Conservation (phyloP, 768 basidiomycete genomes). For the Serpula lacrymans region DNA sequence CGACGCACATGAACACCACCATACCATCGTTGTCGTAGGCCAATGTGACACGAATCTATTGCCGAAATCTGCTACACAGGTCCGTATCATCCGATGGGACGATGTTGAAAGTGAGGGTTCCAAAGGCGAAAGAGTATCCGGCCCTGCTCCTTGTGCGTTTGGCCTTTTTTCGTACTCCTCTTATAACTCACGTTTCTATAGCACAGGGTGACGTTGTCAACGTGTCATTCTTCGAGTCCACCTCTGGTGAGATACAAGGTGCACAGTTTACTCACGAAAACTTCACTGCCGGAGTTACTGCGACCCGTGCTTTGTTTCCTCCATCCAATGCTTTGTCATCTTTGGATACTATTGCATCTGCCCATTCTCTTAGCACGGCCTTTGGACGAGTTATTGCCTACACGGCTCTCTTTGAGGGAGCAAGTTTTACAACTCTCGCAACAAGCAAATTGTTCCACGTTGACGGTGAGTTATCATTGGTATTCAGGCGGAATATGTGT, state of each 20-base stretch:
- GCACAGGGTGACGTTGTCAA: slow-evolving; percentile 59
- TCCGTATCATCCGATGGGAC: slow-evolving; percentile 61
- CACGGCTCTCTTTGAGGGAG: slow-evolving; percentile 71
- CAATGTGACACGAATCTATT: slow-evolving; percentile 46
- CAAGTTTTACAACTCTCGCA: slow-evolving; percentile 64
- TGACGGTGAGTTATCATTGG: slow-evolving; percentile 29
- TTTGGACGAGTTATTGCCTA: slow-evolving; percentile 81
- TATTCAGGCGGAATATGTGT: not conserved
- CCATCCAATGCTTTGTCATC: slow-evolving; percentile 62
- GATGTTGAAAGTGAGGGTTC: slow-evolving; percentile 70
- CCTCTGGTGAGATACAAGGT: slow-evolving; percentile 52
- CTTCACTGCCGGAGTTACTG: slow-evolving; percentile 86
- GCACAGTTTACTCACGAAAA: slow-evolving; percentile 79
- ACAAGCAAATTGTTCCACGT: slow-evolving; percentile 50
- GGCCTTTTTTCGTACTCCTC: not conserved
- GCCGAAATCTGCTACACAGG: slow-evolving; percentile 46
- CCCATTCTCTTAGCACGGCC: slow-evolving; percentile 67
- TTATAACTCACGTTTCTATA: slow-evolving; percentile 3
- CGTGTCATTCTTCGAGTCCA: slow-evolving; percentile 57
- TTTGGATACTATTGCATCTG: slow-evolving; percentile 76
- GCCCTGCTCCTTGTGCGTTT: slow-evolving; percentile 51
- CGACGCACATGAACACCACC: slow-evolving; percentile 49
- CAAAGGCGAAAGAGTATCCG: slow-evolving; percentile 42
- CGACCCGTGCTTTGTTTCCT: slow-evolving; percentile 72
- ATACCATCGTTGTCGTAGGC: slow-evolving; percentile 71